Percentiles rank a stretch among this genome's conserved stretches.
phyloP scores from a whole-genome alignment of 768 basidiomycete species.

The Omphalotus guepiniiformis region DNA sequence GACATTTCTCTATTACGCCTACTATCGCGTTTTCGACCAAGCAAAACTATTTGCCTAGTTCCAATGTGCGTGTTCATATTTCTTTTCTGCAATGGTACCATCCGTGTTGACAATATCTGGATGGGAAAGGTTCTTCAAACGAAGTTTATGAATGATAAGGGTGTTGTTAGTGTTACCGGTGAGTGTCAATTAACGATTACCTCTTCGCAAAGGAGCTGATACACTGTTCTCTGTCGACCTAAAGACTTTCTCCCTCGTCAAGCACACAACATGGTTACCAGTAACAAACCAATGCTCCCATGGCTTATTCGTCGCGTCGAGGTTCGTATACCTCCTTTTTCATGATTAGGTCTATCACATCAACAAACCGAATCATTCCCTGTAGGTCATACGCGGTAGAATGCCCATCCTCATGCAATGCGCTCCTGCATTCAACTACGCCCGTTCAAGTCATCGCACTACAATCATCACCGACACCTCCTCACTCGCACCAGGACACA shows the following conservation, averaged over 20 bases:
- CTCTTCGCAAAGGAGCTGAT: background rate
- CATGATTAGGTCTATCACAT: background rate
- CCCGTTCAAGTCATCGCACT: constrained; percentile 68
- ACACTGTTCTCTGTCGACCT: background rate
- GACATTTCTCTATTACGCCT: constrained; percentile 88
- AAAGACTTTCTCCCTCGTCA: constrained; percentile 78
- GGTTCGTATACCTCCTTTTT: constrained; percentile 33
- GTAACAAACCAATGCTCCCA: constrained; percentile 62
- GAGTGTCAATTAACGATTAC: constrained; percentile 4
- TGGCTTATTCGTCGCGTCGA: constrained; percentile 87
- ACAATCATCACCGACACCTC: constrained; percentile 42
- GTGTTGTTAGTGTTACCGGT: constrained; percentile 84
- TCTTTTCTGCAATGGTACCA: too few relatives aligned
- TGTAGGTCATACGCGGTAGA: constrained; percentile 74
- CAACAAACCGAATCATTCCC: background rate
- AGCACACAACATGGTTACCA: constrained; percentile 25
- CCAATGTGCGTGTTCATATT: constrained; percentile 50
- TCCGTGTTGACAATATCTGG: too few relatives aligned
- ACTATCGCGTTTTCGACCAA: constrained; percentile 65
- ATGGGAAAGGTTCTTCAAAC: constrained; percentile 74
- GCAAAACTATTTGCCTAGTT: constrained; percentile 80
- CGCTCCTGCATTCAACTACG: constrained; percentile 96
- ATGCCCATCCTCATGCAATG: constrained; percentile 84
- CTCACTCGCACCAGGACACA: constrained; percentile 28
- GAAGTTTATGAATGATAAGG: constrained; percentile 87